Conservation (phyloP, 2,329 filamentous ascomycete genomes). For the Exserohilum rostratum region DNA sequence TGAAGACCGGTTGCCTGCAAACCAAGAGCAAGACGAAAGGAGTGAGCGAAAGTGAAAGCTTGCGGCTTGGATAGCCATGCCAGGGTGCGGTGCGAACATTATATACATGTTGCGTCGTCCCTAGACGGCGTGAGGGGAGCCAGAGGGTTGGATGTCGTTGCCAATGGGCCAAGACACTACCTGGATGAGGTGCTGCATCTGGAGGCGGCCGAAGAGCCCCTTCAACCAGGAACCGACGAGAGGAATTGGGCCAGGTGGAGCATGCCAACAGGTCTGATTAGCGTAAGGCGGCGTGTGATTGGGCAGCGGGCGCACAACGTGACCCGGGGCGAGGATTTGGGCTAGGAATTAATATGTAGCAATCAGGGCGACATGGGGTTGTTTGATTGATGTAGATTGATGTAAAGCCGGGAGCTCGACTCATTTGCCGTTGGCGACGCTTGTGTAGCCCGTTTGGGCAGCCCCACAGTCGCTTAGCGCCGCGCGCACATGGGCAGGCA, state of each 20-base stretch:
- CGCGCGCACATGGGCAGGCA: too few relatives aligned
- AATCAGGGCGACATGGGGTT: conserved; percentile 28
- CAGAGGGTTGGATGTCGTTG: background rate
- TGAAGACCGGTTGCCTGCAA: conserved; percentile 26
- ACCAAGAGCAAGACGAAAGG: conserved; percentile 23
- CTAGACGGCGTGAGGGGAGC: too few relatives aligned
- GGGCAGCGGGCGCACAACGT: conserved; percentile 19
- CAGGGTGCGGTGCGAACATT: conserved; percentile 18
- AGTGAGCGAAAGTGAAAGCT: conserved; percentile 32
- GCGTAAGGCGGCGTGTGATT: conserved; percentile 32
- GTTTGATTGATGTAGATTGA: conserved; percentile 48
- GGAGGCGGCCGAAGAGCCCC: conserved; percentile 24
- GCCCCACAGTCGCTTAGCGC: conserved; percentile 28
- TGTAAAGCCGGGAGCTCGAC: conserved; percentile 36
- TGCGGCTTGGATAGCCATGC: conserved; percentile 29
- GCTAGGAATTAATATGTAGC: conserved; percentile 38
- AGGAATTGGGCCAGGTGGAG: conserved; percentile 18
- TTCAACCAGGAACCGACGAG: conserved; percentile 38
- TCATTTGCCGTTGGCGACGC: conserved; percentile 29
- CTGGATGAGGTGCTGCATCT: conserved; percentile 25
- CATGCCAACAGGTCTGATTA: conserved; percentile 35
- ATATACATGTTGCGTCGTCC: conserved; percentile 34
- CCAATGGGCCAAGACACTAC: conserved; percentile 29
- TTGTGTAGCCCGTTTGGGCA: conserved; percentile 19
- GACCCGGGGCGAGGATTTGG: conserved; percentile 33